A percentile compares a stretch with the other conserved stretches of the same genome.
Conservation (phyloP, 257 asterid species). For the Avicennia marina region DNA sequence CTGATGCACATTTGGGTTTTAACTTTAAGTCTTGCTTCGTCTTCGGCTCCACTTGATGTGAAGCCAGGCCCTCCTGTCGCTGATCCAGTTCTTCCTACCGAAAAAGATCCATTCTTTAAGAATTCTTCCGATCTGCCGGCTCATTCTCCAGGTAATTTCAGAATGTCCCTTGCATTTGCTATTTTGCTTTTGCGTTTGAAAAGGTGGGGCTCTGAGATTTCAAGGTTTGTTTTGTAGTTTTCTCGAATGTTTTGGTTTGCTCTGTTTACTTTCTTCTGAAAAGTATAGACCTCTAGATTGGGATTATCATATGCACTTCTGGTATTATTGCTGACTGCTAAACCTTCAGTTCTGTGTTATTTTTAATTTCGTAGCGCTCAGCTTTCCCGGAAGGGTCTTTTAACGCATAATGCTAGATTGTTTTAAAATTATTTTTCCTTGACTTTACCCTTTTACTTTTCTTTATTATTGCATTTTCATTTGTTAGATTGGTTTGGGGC, state of each 20-base stretch:
- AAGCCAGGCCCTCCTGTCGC: conserved; percentile 68
- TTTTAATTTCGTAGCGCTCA: not conserved
- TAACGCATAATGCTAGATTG: not conserved
- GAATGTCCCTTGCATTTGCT: not conserved
- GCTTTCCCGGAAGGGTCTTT: not conserved
- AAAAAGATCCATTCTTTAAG: conserved; percentile 69
- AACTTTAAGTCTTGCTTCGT: conserved; percentile 32
- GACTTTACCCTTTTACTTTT: too few relatives aligned
- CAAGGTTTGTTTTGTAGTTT: not conserved
- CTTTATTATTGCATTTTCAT: too few relatives aligned
- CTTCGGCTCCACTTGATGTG: conserved; percentile 58
- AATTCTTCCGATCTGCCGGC: conserved; percentile 47
- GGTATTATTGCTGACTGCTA: too few relatives aligned
- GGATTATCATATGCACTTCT: too few relatives aligned
- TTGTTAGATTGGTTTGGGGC: too few relatives aligned
- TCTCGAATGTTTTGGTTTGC: not conserved
- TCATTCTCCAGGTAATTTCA: conserved; percentile 63
- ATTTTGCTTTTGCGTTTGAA: too few relatives aligned
- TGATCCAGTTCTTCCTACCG: conserved; percentile 82
- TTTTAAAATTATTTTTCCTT: too few relatives aligned
- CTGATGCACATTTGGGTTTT: conserved; percentile 45
- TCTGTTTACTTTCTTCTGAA: not conserved
- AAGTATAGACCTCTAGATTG: not conserved
- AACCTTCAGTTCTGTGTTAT: too few relatives aligned
- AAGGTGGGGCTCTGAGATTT: too few relatives aligned